Evolutionary conservation across 2,329 filamentous ascomycete genomes (phyloP).

Genomic region (Pseudodiploospora longispora): DNA sequence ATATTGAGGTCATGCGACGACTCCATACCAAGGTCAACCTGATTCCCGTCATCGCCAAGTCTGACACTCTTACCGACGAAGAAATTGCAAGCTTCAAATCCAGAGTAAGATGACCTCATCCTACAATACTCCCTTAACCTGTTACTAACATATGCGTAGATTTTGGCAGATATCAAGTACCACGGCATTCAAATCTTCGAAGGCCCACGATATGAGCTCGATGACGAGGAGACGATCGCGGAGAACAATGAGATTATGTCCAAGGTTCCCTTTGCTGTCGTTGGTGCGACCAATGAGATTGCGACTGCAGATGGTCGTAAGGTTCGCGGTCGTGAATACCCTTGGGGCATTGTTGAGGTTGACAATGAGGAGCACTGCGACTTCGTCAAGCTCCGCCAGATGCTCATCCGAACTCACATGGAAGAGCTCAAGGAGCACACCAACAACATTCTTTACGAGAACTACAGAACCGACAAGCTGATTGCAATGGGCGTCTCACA

Average conservation of each 20-base stretch:
- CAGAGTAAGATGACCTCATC: conserved; percentile 58
- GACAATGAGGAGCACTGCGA: conserved; percentile 99
- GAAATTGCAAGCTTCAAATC: conserved; percentile 93
- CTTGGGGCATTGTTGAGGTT: conserved; percentile 97
- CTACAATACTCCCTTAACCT: neutral
- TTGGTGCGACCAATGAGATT: conserved; percentile 94
- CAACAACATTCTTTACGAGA: conserved; percentile 98
- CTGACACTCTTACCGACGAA: conserved; percentile 94
- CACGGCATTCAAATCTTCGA: conserved; percentile 99
- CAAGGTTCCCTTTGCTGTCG: conserved; percentile 97
- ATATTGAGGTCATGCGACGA: conserved; percentile 98
- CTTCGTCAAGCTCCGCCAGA: conserved; percentile 98
- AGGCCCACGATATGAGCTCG: conserved; percentile 94
- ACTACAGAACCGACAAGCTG: conserved; percentile 99
- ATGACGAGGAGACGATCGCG: conserved; percentile 98
- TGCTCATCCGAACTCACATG: conserved; percentile 99
- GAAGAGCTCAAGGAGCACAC: conserved; percentile 99
- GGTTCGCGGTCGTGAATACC: conserved; percentile 91
- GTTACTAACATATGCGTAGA: conserved; percentile 45
- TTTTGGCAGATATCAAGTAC: conserved; percentile 91
- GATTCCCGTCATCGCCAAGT: conserved; percentile 98
- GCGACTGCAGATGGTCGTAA: conserved; percentile 85
- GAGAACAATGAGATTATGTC: conserved; percentile 99
- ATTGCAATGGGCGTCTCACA: conserved; percentile 97
- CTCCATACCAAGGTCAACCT: conserved; percentile 99